A percentile compares a stretch with the other conserved stretches of the same genome.
These are phyloP conservation scores for Fonsecaea erecta DNA, from an alignment of 2,329 filamentous ascomycete species.

Conservation along the genomic window DNA sequence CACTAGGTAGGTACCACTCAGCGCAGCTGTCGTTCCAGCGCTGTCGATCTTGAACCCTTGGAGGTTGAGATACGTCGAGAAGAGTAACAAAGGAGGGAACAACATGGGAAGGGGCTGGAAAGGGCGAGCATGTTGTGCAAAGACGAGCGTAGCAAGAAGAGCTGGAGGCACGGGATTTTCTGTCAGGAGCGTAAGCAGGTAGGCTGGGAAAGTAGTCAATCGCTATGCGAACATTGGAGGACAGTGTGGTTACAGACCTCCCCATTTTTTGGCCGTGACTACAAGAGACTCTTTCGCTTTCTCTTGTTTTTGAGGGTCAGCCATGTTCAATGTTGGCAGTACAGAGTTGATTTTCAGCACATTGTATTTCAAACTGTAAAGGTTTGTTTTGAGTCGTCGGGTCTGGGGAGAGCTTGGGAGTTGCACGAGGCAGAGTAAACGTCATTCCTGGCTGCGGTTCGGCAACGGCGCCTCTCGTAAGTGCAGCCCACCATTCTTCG, in stretches of 20 bases:
- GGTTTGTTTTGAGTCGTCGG: not conserved
- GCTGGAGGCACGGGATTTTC: constrained; percentile 69
- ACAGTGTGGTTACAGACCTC: constrained; percentile 32
- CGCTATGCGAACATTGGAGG: constrained; percentile 17
- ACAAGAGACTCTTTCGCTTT: constrained; percentile 34
- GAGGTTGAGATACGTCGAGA: constrained; percentile 69
- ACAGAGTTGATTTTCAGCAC: not conserved
- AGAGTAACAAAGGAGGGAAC: constrained; percentile 68
- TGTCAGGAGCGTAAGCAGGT: constrained; percentile 43
- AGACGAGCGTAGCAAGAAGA: constrained; percentile 67
- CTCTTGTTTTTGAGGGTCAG: constrained; percentile 30
- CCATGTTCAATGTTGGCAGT: constrained; percentile 15
- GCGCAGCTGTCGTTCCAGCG: constrained; percentile 67
- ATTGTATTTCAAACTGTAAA: not conserved
- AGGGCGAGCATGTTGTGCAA: constrained; percentile 69
- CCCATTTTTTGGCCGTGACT: constrained; percentile 37
- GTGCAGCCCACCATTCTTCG: constrained; percentile 20
- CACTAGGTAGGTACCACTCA: constrained; percentile 68
- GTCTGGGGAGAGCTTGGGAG: not conserved
- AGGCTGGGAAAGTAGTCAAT: constrained; percentile 32
- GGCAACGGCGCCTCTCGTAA: constrained; percentile 7
- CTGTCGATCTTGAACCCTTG: constrained; percentile 66
- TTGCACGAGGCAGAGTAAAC: constrained; percentile 2
- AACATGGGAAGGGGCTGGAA: constrained; percentile 69
- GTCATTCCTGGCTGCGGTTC: constrained; percentile 15